A percentile compares a stretch with the other conserved stretches of the same genome.
Conservation (phyloP, 106 monocot species). For the Dioscorea dumetorum region DNA sequence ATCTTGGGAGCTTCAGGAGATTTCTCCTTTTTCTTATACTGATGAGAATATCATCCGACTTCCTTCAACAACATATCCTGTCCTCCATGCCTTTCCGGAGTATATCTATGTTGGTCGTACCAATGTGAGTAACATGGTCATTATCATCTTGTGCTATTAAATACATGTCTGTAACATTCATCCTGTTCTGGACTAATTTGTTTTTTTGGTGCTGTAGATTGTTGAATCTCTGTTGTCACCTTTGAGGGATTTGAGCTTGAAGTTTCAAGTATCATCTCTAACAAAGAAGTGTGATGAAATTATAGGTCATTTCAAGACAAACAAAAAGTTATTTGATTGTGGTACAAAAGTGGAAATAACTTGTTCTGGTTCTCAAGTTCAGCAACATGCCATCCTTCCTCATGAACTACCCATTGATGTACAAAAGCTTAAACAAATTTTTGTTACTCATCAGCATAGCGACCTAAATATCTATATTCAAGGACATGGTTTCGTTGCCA, state of each 20-base stretch:
- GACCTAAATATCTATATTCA: slow-evolving; percentile 71
- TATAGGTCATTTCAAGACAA: slow-evolving; percentile 39
- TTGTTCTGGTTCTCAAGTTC: slow-evolving; percentile 17
- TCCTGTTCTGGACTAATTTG: slow-evolving; percentile 4
- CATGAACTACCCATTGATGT: slow-evolving; percentile 36
- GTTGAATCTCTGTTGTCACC: slow-evolving; percentile 44
- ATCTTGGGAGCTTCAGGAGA: slow-evolving; percentile 59
- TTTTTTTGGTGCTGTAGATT: slow-evolving; percentile 31
- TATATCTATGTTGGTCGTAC: slow-evolving; percentile 75
- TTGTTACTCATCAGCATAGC: slow-evolving; percentile 56
- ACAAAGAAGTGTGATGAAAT: slow-evolving; percentile 59
- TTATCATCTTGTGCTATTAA: background rate
- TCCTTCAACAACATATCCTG: slow-evolving; percentile 52
- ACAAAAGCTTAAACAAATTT: slow-evolving; percentile 52
- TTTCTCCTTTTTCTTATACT: slow-evolving; percentile 28
- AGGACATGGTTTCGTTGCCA: slow-evolving; percentile 51
- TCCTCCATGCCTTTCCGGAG: slow-evolving; percentile 71
- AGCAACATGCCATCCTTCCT: slow-evolving; percentile 38
- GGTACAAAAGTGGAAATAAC: slow-evolving; percentile 55
- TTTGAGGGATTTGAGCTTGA: slow-evolving; percentile 43
- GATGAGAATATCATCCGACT: slow-evolving; percentile 38
- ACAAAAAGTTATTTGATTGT: slow-evolving; percentile 38
- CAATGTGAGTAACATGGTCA: slow-evolving; percentile 27
- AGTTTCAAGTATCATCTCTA: slow-evolving; percentile 57
- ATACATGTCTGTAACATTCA: background rate